These are phyloP conservation scores for Craspedostauros australis DNA, from an alignment of 108 stramenopile genomes.

Conservation along the genomic window DNA sequence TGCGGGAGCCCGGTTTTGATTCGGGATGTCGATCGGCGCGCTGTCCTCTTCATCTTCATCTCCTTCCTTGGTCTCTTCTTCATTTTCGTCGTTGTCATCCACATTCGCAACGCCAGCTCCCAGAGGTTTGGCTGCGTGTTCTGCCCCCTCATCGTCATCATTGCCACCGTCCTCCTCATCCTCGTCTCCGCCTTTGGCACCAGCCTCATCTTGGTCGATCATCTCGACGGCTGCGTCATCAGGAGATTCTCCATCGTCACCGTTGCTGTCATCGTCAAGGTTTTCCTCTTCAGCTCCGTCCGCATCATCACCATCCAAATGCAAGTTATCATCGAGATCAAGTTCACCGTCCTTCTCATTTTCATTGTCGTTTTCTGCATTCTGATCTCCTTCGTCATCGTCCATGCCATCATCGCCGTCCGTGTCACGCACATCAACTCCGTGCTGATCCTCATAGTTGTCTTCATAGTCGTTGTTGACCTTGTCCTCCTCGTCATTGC, in stretches of 20 bases:
- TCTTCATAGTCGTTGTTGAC: conserved; percentile 77
- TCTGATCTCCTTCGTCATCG: conserved; percentile 2
- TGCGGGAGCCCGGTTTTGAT: conserved; percentile 5
- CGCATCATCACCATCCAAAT: conserved; percentile 10
- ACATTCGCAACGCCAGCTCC: neutral
- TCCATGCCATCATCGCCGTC: conserved; percentile 18
- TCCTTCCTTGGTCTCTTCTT: conserved; percentile 8
- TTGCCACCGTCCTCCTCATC: conserved; percentile 21
- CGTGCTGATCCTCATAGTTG: conserved; percentile 73
- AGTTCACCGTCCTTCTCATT: neutral
- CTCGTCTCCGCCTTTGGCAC: conserved; percentile 17
- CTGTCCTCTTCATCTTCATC: conserved; percentile 15
- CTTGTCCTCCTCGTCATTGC: conserved; percentile 42
- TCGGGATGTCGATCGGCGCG: neutral
- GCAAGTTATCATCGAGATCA: conserved; percentile 12
- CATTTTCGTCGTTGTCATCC: neutral
- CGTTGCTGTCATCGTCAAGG: conserved; percentile 7
- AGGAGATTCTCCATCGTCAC: neutral
- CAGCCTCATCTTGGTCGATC: conserved; percentile 7
- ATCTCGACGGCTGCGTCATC: conserved; percentile 8
- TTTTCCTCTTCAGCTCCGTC: conserved; percentile 18
- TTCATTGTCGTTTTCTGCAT: conserved; percentile 10
- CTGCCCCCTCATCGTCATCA: conserved; percentile 18
- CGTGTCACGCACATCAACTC: conserved; percentile 44
- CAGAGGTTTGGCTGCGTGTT: neutral